Base-by-base conservation (phyloP, 169 alveolate genomes). In the Cyclospora cayetanensis region DNA sequence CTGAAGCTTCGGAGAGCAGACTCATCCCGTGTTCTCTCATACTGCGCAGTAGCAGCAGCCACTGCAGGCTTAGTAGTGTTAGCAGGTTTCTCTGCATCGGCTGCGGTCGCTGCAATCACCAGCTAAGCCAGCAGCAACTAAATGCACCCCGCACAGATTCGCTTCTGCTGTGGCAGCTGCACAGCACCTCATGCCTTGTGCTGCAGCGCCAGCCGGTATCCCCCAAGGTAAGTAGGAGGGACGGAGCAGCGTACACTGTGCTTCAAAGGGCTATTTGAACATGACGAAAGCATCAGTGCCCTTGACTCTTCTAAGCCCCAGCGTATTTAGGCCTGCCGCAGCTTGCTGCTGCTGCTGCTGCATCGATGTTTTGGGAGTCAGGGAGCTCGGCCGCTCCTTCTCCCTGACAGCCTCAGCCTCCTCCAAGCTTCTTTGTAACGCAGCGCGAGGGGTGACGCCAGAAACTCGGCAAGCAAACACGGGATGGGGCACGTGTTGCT, bases 291-390 rank as follows among this genome's bases (percentile, higher is more conserved):
- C 86, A 25, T 25, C 68, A 42, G 86, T 76, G 22, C 86, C 86
- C 29, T 43, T 39, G 11, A 76, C 86, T 9, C 86, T 22, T 22
- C 25, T 39, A 1, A 76, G 43, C n/a, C 86, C 86, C 29, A 76
- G 63, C 18, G 86, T 25, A 3, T 25, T 31, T 11, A 76, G 68
- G 42, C 43, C 66, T 25, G 52, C 63, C 25, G 86, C 86, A 31
- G 86, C 86, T 76, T 76, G 86, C 86, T 42, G 86, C 86, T 76
- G 86, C 86, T 76, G 43, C 43, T 31, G 34, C 66, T 42, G n/a
- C n/a, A n/a, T 34, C 68, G 4, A 20, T 29, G 42, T n/a, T 31
- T 25, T 4, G 31, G 42, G 66, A 4, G 39, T n/a, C 5, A 42
- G 43, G 1, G 25, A 34, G 37, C 43, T 34, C 34, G 9, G 60